These are phyloP conservation scores for Candida pseudoviswanathii DNA, from an alignment of 1,139 yeast species.

Conservation along the genomic window DNA sequence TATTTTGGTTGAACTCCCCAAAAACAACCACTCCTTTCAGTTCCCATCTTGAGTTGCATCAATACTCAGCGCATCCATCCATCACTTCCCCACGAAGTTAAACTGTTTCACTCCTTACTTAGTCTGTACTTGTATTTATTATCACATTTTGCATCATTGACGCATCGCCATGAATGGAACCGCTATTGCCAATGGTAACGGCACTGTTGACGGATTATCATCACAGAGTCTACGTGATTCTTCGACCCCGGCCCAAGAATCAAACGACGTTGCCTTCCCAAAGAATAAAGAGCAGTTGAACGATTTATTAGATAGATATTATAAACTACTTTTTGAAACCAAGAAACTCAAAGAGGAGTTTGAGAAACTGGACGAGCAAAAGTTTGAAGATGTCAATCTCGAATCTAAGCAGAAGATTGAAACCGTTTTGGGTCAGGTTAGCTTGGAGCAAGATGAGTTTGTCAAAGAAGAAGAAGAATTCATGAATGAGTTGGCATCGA, in stretches of 20 bases:
- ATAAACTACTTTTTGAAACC: slow-evolving; percentile 17
- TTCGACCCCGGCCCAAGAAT: neutral
- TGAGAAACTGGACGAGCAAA: slow-evolving; percentile 13
- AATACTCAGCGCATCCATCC: neutral
- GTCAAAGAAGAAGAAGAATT: slow-evolving; percentile 27
- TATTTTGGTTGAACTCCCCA: neutral
- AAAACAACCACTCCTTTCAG: neutral
- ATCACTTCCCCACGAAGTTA: neutral
- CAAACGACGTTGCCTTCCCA: slow-evolving; percentile 23
- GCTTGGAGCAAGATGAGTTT: slow-evolving; percentile 30
- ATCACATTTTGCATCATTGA: neutral
- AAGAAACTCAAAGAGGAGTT: slow-evolving; percentile 16
- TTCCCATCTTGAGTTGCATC: neutral
- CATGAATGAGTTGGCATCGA: slow-evolving; percentile 18
- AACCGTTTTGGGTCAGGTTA: slow-evolving; percentile 31
- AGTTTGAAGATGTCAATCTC: slow-evolving; percentile 22
- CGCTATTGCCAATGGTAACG: slow-evolving; percentile 13
- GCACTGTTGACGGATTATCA: slow-evolving; percentile 2
- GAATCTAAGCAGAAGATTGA: slow-evolving; percentile 33
- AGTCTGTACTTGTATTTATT: neutral
- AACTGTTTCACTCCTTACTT: neutral
- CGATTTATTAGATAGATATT: slow-evolving; percentile 35
- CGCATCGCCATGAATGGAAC: slow-evolving; percentile 15
- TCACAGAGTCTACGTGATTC: slow-evolving; percentile 2
- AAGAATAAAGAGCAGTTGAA: slow-evolving; percentile 33